Percentiles rank a stretch among this genome's conserved stretches.
These are phyloP conservation scores for Xylaria cubensis DNA, from an alignment of 495 filamentous ascomycete species.

Conservation along the genomic window DNA sequence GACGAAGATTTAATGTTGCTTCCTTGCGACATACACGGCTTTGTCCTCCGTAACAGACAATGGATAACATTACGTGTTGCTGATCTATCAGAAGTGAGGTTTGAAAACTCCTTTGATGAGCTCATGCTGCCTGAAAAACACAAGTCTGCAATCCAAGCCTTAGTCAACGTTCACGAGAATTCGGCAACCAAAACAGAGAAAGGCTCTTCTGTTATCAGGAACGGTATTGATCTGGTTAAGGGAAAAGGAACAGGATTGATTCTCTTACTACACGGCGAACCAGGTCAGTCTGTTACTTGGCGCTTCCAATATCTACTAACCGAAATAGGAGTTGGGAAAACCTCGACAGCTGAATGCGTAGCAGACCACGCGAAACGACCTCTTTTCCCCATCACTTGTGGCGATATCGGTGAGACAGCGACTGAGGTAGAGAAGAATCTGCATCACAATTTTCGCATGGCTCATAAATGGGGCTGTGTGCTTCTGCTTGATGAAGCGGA, in stretches of 20 bases:
- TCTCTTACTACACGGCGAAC: constrained; percentile 53
- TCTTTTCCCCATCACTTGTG: constrained; percentile 43
- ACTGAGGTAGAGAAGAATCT: constrained; percentile 51
- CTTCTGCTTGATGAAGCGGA: constrained; percentile 65
- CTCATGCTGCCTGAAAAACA: constrained; percentile 30
- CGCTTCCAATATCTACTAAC: constrained; percentile 17
- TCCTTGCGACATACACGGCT: constrained; percentile 6
- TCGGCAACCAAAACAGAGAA: not conserved
- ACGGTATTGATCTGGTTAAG: constrained; percentile 21
- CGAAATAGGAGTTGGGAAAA: constrained; percentile 34
- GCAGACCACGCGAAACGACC: constrained; percentile 39
- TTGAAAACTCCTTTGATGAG: constrained; percentile 36
- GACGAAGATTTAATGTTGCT: constrained; percentile 20
- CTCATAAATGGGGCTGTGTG: constrained; percentile 55
- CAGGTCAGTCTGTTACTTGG: constrained; percentile 53
- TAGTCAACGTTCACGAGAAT: constrained; percentile 37
- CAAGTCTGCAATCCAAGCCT: constrained; percentile 34
- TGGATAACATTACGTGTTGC: constrained; percentile 8
- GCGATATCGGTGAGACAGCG: constrained; percentile 21
- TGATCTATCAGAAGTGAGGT: constrained; percentile 29
- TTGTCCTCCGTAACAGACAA: constrained; percentile 17
- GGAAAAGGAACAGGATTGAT: constrained; percentile 46
- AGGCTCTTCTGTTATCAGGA: constrained; percentile 28
- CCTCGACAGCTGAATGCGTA: constrained; percentile 31
- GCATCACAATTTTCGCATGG: constrained; percentile 47